A percentile compares a stretch with the other conserved stretches of the same genome.
Evolutionary conservation across 495 filamentous ascomycete genomes (phyloP).

Genomic region (Acidiella bohemica): DNA sequence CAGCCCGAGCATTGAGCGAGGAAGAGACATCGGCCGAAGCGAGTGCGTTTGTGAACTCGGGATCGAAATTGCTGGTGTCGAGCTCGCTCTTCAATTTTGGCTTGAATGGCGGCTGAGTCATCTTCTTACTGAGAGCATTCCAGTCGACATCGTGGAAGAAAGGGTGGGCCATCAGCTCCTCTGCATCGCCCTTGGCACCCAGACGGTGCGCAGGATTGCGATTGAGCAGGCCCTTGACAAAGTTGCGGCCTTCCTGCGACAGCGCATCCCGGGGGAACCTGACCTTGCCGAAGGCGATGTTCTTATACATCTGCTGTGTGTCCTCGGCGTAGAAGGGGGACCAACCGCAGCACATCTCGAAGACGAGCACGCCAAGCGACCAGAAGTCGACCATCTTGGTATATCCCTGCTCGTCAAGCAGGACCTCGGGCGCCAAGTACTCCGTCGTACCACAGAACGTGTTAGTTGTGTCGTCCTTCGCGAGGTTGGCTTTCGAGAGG

Average conservation of each 20-base stretch:
- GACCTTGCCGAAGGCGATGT: conserved; percentile 97
- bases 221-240: conserved; percentile 94
- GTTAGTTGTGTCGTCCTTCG: conserved; percentile 92
- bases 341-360: conserved; percentile 99
- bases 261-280: conserved; percentile 89
- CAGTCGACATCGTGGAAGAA: conserved; percentile 90
- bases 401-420: conserved; percentile 93
- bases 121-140: conserved; percentile 70
- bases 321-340: conserved; percentile 98
- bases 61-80: conserved; percentile 96
- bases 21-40: conserved; percentile 44
- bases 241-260: conserved; percentile 86
- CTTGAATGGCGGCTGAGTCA: conserved; percentile 95
- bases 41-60: conserved; percentile 92
- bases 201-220: conserved; percentile 92
- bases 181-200: conserved; percentile 79
- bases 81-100: conserved; percentile 88
- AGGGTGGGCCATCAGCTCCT: conserved; percentile 84
- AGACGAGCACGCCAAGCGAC: conserved; percentile 93
- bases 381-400: conserved; percentile 99
- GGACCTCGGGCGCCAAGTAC: conserved; percentile 89
- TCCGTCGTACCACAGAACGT: conserved; percentile 98
- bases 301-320: conserved; percentile 99
- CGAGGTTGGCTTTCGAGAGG: conserved; percentile 90
- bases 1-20: conserved; percentile 78